Base-by-base conservation (phyloP, 2,329 filamentous ascomycete species). In the Colletotrichum incanum region DNA sequence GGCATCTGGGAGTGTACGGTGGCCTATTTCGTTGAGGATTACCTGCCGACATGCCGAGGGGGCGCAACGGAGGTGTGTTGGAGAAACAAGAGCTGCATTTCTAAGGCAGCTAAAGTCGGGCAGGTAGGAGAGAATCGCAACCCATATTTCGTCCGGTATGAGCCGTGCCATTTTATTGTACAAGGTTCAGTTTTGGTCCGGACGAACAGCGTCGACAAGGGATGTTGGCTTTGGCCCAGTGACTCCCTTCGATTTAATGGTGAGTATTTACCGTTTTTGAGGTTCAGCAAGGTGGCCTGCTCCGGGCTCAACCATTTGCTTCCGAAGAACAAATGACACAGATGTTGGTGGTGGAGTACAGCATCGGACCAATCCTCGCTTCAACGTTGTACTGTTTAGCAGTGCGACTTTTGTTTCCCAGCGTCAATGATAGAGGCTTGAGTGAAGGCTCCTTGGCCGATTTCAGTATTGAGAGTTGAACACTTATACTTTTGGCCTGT, bases 31-130 rank as follows among this genome's bases (percentile, higher is more conserved):
- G 47, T 72, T 72, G 5, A 72, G n/a, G 3, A 69, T 43, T 26
- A 72, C 70, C 37, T 70, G 70, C 20, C 65, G 59, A 37, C 65
- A 72, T 49, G 70, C 70, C 9, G 70, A 72, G 8, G 70, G 39
- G 41, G 70, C 70, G 45, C 70, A 72, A 8, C 70, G 65, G 20
- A 72, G 54, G 39, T 59, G 47, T 23, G n/a, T 60, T 12, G 41
- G 31, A 34, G 39, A 72, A 5, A 49, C 49, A 20, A 72, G 70
- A 39, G 70, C 70, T 54, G 66, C 55, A n/a, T 65, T 65, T 28
- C 8, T 70, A 23, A 70, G 60, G 28, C 26, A 47, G 45, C 41
- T 49, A 45, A 70, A 70, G n/a, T 64, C 54, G 16, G 70, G 66
- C 5, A 72, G 47, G 12, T 59, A 23, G 7, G 70, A 72, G 3